Evolutionary conservation across 2,329 filamentous ascomycete genomes (phyloP).

Genomic region (Phoma sp.): DNA sequence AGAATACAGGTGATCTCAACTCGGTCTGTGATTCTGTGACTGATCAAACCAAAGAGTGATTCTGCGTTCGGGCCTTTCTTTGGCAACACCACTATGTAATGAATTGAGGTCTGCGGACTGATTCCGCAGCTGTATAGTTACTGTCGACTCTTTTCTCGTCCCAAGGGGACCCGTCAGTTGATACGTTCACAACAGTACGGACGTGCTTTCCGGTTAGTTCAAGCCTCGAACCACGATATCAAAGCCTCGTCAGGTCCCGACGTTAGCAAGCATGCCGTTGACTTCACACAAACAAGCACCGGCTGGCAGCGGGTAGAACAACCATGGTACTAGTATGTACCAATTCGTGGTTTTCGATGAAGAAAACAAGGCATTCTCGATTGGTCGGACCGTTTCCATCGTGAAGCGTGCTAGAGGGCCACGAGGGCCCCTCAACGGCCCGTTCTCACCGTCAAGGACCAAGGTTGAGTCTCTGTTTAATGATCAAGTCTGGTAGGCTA

Average conservation of each 20-base stretch:
- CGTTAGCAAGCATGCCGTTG: not conserved
- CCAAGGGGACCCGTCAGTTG: not conserved
- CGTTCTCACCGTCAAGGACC: conserved; percentile 2
- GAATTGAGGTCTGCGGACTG: no score
- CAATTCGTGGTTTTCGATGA: conserved; percentile 1
- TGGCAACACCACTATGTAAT: no score
- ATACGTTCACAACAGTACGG: not conserved
- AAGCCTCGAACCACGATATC: not conserved
- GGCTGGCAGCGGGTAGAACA: not conserved
- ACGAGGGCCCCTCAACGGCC: conserved; percentile 17
- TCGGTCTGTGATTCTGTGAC: no score
- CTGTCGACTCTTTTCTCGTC: not conserved
- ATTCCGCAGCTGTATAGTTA: not conserved
- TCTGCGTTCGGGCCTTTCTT: no score
- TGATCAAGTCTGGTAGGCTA: conserved; percentile 3
- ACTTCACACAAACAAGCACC: not conserved
- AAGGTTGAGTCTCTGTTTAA: conserved; percentile 3
- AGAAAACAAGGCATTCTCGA: conserved; percentile 7
- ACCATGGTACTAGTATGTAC: not conserved
- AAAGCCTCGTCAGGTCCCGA: not conserved
- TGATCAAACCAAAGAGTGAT: no score
- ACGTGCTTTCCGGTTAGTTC: not conserved
- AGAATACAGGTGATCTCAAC: no score
- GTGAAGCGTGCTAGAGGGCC: conserved; percentile 12
- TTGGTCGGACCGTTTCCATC: conserved; percentile 4